Evolutionary conservation across 164 flowering plant genomes (phyloP), one percentile per base, ranked within the genome.

Genomic region (Vitis riparia): DNA sequence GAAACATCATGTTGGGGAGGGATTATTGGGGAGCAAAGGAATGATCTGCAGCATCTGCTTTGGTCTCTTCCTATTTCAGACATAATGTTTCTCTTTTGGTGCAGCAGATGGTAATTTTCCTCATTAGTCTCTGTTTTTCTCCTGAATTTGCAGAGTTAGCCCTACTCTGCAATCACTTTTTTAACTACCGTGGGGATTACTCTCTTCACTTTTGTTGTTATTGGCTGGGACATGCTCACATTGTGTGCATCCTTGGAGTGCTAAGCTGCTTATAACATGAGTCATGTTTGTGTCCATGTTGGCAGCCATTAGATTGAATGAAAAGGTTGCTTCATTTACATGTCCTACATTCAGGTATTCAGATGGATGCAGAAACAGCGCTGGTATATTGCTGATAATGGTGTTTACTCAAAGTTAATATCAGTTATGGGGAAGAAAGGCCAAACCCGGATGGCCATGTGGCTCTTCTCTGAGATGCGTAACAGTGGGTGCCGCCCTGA

Each of bases 401-500:
- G 98, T 6, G 81, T 92, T 48, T 95, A 91, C 70, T 92, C 98
- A 1, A 95, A 95, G 79, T 68, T 95, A 70, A 95, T 95, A 66
- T 83, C 99, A 11, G 96, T 95, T 6, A 95, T 95, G 98, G 97
- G 98, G 63, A 94, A 87, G 85, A 89, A 89, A 72, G 97, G 98
- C 8, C 94, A 92, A 76, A 89, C 82, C 3, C 79, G 98, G 52
- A 88, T 94, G 97, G 98, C 98, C 0, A 92, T 92, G 97, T 92
- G 98, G 98, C 92, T 94, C 12, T 95, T 95, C 80, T 90, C 99
- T 37, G 99, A 95, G 88, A 95, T 95, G 99, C 91, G 93, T 55
- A 95, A 83, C 56, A 95, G 96, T 79, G 99, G 99, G 32, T 95
- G 98, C 69, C 85, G 89, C 12, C 92, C 96, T 2, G 99, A 95